Evolutionary conservation across 805 yeast genomes (phyloP), one percentile per base, ranked within the genome.

Genomic region (Metschnikowia anglica): DNA sequence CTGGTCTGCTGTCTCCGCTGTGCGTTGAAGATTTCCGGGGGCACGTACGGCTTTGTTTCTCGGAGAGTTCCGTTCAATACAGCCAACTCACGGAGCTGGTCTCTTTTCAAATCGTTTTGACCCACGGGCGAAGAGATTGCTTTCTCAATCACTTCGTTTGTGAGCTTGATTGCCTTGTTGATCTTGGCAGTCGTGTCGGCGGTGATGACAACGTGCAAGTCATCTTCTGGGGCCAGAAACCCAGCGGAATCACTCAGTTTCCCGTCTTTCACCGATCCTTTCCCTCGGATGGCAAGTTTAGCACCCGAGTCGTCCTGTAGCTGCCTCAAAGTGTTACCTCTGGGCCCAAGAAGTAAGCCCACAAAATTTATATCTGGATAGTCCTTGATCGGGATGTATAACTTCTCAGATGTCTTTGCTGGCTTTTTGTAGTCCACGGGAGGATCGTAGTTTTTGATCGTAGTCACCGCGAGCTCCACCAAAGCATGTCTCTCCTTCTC

Each of bases 251-350:
- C 63, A 30, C 49, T 55, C 18, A 65, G 62, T 60, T 81, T 85
- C 24, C 98, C 98, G 58, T 88, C 96, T 58, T 91, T 91, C 15
- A 89, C 95, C 1, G 97, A 90, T 0, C 99, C 99, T 53, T 85
- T 82, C 20, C 99, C 99, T 53, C 99, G 74, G 37, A 93, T 86
- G 2, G 90, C 95, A 46, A 93, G 84, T 51, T 76, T 79, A 13
- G 98, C 97, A 1, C 96, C 96, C 29, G 95, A 83, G 37, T 84
- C 81, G 21, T 79, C 81, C 59, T 91, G 95, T 63, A 95, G 66
- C 53, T 80, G 79, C 47, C 86, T 79, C 54, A 91, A 66, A 0
- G 97, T 91, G 54, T 85, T 84, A 18, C 98, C 99, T 70, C 99
- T 81, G 24, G 99, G 99, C 0, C 99, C 99, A 37, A 93, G 64